Conservation (phyloP, 345 rosid genomes). For the Pistacia integerrima region DNA sequence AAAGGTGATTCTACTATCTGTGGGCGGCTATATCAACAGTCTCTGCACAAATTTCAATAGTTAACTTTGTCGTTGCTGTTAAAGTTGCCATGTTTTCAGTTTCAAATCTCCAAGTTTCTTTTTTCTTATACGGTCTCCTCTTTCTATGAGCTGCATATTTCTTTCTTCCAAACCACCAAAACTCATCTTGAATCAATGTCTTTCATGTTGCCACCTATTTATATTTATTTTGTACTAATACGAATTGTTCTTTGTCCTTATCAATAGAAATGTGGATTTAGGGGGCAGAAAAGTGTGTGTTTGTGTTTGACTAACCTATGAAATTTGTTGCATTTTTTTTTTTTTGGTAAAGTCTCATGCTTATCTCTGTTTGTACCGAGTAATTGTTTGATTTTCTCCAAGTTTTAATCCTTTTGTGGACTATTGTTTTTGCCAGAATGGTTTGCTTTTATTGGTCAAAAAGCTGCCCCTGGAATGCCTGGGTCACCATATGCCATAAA, state of each 20-base stretch:
- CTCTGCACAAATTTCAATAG: not conserved
- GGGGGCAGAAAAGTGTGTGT: not conserved
- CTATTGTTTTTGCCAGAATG: conserved; percentile 59
- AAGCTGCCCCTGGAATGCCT: conserved; percentile 68
- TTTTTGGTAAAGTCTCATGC: conserved; percentile 2
- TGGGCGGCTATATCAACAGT: not conserved
- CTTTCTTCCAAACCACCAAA: not conserved
- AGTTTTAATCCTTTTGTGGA: conserved; percentile 16
- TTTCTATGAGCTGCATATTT: not conserved
- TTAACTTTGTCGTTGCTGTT: not conserved
- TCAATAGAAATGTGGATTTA: not conserved
- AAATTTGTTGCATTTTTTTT: not conserved
- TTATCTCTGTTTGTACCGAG: not conserved
- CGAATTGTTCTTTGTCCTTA: not conserved
- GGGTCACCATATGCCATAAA: conserved; percentile 92
- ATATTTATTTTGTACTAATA: not conserved
- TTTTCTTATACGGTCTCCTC: not conserved
- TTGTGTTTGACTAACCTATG: not conserved
- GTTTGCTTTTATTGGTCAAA: conserved; percentile 89
- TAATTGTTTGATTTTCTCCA: conserved; percentile 4
- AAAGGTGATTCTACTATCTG: conserved; percentile 51
- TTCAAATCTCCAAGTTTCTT: not conserved
- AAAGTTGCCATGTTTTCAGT: conserved; percentile 14
- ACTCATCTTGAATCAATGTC: not conserved
- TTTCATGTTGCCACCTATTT: not conserved